Conservation (phyloP, 1,139 yeast genomes). For the Barnettozyma hawaiiensis region DNA sequence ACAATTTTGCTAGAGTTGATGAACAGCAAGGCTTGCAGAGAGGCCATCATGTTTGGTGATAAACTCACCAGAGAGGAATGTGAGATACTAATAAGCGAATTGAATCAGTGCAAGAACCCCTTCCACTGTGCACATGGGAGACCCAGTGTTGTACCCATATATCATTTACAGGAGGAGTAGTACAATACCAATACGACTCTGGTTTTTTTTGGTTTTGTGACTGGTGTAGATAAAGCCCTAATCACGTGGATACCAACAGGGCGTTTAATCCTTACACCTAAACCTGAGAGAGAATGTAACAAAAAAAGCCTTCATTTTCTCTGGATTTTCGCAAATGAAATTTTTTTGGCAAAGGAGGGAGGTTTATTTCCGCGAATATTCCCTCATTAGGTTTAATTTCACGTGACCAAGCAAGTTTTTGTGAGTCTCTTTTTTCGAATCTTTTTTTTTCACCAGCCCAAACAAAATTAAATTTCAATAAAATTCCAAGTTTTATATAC, state of each 20-base stretch:
- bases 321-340: background rate
- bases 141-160: conserved; percentile 63
- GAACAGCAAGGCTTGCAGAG: conserved; percentile 64
- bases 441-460: conserved; percentile 10
- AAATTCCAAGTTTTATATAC: no score
- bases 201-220: no score
- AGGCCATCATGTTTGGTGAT: conserved; percentile 73
- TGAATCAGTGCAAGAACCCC: conserved; percentile 52
- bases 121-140: conserved; percentile 88
- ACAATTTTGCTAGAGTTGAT: conserved; percentile 42
- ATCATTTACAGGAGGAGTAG: conserved; percentile 23
- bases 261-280: background rate
- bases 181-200: no score
- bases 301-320: no score
- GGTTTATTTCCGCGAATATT: background rate
- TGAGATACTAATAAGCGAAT: conserved; percentile 34
- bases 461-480: no score
- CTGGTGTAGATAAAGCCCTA: background rate
- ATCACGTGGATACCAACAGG: background rate
- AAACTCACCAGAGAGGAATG: conserved; percentile 40
- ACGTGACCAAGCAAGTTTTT: conserved; percentile 15
- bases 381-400: background rate
- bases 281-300: no score
- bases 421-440: conserved; percentile 3
- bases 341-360: background rate